These are phyloP conservation scores for Apiotrichum laibachii DNA, from an alignment of 1,284 basidiomycete genomes.

Conservation along the genomic window DNA sequence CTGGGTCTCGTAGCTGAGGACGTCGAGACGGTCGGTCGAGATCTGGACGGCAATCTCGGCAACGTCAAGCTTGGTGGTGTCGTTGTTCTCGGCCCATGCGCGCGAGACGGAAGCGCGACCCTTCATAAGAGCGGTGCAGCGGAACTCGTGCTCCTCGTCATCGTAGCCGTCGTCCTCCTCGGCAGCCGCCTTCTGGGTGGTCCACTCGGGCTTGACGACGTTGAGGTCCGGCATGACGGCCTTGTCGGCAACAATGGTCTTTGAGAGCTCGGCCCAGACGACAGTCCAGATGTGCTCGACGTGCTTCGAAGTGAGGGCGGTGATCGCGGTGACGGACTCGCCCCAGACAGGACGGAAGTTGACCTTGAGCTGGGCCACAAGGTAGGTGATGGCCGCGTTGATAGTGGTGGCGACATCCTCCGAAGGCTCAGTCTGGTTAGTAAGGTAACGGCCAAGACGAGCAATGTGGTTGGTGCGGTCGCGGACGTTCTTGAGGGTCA, in stretches of 20 bases:
- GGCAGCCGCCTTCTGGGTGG: slow-evolving; percentile 12
- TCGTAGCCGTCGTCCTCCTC: slow-evolving; percentile 16
- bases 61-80: slow-evolving; percentile 27
- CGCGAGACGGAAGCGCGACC: slow-evolving; percentile 16
- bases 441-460: slow-evolving; percentile 35
- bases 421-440: slow-evolving; percentile 19
- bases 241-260: slow-evolving; percentile 28
- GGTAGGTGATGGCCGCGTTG: slow-evolving; percentile 30
- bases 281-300: slow-evolving; percentile 70
- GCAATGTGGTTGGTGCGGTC: slow-evolving; percentile 72
- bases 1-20: slow-evolving; percentile 72
- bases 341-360: slow-evolving; percentile 85
- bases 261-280: slow-evolving; percentile 64
- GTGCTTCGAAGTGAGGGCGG: slow-evolving; percentile 60
- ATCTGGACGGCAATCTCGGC: slow-evolving; percentile 53
- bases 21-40: slow-evolving; percentile 67
- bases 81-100: slow-evolving; percentile 29
- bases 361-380: slow-evolving; percentile 71
- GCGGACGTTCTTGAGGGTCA: slow-evolving; percentile 73
- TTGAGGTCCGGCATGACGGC: slow-evolving; percentile 30
- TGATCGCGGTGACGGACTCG: slow-evolving; percentile 70
- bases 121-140: slow-evolving; percentile 41
- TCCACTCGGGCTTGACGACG: slow-evolving; percentile 40
- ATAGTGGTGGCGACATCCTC: slow-evolving; percentile 10
- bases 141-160: slow-evolving; percentile 42